Conservation (phyloP, 2,329 filamentous ascomycete genomes). For the Penicillium aurantiogriseum region DNA sequence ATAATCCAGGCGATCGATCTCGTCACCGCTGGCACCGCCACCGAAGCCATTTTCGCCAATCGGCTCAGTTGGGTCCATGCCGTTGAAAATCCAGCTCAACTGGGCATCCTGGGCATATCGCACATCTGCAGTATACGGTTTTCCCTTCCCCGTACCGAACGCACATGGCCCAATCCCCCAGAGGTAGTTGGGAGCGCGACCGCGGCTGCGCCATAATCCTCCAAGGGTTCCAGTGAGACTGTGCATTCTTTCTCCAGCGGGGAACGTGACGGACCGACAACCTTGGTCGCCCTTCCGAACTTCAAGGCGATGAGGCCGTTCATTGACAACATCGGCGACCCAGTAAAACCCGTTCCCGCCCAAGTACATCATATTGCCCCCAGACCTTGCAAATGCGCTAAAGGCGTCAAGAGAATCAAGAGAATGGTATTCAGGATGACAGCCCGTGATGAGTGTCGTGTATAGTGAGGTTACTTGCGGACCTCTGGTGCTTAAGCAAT, state of each 20-base stretch:
- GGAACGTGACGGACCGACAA: slow-evolving; percentile 29
- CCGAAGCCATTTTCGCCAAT: slow-evolving; percentile 26
- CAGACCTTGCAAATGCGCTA: slow-evolving; percentile 25
- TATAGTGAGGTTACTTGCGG: neutral
- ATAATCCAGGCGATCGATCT: slow-evolving; percentile 38
- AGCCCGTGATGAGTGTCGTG: neutral
- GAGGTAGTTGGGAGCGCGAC: slow-evolving; percentile 31
- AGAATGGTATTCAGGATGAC: neutral
- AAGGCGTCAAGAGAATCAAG: neutral
- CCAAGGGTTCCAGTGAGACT: slow-evolving; percentile 32
- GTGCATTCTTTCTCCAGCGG: slow-evolving; percentile 32
- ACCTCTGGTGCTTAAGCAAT: slow-evolving; percentile 34
- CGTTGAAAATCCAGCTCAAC: neutral
- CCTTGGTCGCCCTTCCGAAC: slow-evolving; percentile 37
- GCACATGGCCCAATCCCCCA: slow-evolving; percentile 34
- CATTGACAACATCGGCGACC: slow-evolving; percentile 22
- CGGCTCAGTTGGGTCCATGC: slow-evolving; percentile 11
- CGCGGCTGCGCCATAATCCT: slow-evolving; percentile 36
- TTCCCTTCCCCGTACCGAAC: slow-evolving; percentile 32
- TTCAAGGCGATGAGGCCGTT: slow-evolving; percentile 33
- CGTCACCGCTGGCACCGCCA: slow-evolving; percentile 36
- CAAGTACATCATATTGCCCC: slow-evolving; percentile 40
- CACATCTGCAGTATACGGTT: slow-evolving; percentile 16
- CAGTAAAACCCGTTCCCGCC: slow-evolving; percentile 43
- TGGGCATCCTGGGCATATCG: neutral